Evolutionary conservation across 352 stramenopile species (phyloP).

Genomic region (Pythium aristosporum): DNA sequence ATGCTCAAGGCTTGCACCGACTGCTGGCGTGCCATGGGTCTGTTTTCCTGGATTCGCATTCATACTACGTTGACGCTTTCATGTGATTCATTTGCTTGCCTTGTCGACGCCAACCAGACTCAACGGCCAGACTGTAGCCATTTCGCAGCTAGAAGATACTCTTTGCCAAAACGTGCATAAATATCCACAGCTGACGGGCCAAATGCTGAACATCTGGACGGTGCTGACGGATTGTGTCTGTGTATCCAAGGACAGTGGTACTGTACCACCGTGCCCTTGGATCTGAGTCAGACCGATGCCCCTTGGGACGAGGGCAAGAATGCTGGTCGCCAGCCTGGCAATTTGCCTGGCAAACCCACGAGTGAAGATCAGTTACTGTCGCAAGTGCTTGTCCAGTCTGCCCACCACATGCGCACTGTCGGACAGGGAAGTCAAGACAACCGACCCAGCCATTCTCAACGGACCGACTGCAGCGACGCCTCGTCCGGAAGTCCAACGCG

Average conservation of each 20-base stretch:
- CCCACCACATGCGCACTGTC: too few relatives aligned
- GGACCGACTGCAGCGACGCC: too few relatives aligned
- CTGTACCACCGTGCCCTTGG: background rate
- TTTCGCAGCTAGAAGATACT: conserved; percentile 5
- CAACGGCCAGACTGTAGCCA: conserved; percentile 4
- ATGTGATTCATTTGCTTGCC: background rate
- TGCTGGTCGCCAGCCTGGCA: too few relatives aligned
- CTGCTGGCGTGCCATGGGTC: background rate
- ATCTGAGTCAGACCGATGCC: background rate
- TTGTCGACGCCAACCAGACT: background rate
- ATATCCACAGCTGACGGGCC: background rate
- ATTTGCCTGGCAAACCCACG: background rate
- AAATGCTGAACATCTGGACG: too few relatives aligned
- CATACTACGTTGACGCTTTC: background rate
- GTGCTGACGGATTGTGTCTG: too few relatives aligned
- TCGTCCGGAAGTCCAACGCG: too few relatives aligned
- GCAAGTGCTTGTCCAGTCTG: background rate
- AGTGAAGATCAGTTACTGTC: background rate
- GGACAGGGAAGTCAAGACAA: too few relatives aligned
- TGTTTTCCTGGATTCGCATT: background rate
- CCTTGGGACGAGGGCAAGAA: background rate
- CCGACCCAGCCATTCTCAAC: too few relatives aligned
- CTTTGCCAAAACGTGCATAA: background rate
- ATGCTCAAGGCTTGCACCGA: background rate
- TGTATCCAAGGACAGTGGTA: background rate